These are phyloP conservation scores for Verbena officinalis DNA, from an alignment of 257 asterid species.

Conservation along the genomic window DNA sequence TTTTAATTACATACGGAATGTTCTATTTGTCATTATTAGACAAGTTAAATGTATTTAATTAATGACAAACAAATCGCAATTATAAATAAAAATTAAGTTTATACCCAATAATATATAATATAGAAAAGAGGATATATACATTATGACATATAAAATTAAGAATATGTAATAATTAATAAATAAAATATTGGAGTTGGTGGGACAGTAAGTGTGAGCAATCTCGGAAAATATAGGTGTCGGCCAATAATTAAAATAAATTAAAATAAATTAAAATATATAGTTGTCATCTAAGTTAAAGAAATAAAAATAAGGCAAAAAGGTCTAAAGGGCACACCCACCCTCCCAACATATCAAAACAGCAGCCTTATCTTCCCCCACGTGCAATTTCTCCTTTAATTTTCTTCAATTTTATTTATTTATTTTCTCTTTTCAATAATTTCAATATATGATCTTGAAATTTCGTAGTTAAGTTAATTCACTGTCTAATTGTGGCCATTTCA, in stretches of 20 bases:
- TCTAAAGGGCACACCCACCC: slow-evolving; percentile 28
- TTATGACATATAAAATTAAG: neutral
- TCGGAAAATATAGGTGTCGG: slow-evolving; percentile 25
- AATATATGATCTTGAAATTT: neutral
- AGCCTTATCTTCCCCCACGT: slow-evolving; percentile 76
- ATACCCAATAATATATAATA: neutral
- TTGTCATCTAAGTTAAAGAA: slow-evolving; percentile 15
- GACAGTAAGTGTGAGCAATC: neutral
- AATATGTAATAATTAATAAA: neutral
- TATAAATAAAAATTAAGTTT: no score
- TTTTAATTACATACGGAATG: neutral
- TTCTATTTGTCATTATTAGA: neutral
- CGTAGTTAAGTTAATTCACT: neutral
- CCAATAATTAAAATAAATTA: slow-evolving; percentile 16
- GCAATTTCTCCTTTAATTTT: slow-evolving; percentile 36
- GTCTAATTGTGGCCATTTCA: neutral
- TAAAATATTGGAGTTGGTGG: neutral
- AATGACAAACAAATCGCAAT: no score
- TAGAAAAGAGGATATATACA: neutral
- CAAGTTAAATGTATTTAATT: slow-evolving; percentile 7
- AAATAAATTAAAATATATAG: no score
- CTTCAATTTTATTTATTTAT: neutral
- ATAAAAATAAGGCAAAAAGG: neutral
- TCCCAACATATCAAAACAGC: slow-evolving; percentile 59
- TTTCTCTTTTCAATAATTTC: no score